phyloP scores from a whole-genome alignment of 2,329 filamentous ascomycete species.

The Alternaria sp. region DNA sequence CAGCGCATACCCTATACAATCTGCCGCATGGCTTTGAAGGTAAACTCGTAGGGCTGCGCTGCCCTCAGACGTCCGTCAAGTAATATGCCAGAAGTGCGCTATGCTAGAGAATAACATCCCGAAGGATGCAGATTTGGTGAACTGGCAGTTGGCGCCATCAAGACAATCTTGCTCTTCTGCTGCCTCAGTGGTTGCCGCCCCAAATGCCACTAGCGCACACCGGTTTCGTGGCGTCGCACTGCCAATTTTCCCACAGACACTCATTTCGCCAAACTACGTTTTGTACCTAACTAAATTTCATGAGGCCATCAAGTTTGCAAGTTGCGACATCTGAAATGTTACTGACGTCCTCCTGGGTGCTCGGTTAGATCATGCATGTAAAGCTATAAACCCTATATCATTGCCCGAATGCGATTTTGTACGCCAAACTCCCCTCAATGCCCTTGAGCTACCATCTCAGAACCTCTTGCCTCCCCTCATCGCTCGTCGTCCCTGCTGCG shows the following conservation, averaged over 20 bases:
- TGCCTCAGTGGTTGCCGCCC: slow-evolving; percentile 11
- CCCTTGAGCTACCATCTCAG: slow-evolving; percentile 17
- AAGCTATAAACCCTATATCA: slow-evolving; percentile 7
- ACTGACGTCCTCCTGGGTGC: background rate
- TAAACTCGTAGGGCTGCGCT: slow-evolving; percentile 25
- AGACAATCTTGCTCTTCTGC: background rate
- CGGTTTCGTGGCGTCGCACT: slow-evolving; percentile 16
- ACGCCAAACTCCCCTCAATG: slow-evolving; percentile 28
- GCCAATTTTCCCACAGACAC: background rate
- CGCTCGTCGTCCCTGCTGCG: slow-evolving; percentile 63
- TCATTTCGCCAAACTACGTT: background rate
- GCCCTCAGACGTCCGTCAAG: slow-evolving; percentile 21
- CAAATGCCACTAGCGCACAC: slow-evolving; percentile 13
- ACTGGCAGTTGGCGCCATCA: slow-evolving; percentile 26
- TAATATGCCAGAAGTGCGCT: slow-evolving; percentile 13
- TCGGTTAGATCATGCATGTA: slow-evolving; percentile 11
- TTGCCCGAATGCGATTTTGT: slow-evolving; percentile 14
- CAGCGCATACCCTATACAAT: slow-evolving; percentile 41
- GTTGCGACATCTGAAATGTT: background rate
- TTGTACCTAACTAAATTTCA: background rate
- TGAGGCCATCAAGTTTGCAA: background rate
- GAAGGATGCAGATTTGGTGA: slow-evolving; percentile 22
- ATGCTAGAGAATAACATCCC: background rate
- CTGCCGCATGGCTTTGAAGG: slow-evolving; percentile 7
- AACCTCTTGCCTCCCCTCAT: slow-evolving; percentile 58